Conservation (phyloP, 2,329 filamentous ascomycete species). For the Sphaerulina populicola region DNA sequence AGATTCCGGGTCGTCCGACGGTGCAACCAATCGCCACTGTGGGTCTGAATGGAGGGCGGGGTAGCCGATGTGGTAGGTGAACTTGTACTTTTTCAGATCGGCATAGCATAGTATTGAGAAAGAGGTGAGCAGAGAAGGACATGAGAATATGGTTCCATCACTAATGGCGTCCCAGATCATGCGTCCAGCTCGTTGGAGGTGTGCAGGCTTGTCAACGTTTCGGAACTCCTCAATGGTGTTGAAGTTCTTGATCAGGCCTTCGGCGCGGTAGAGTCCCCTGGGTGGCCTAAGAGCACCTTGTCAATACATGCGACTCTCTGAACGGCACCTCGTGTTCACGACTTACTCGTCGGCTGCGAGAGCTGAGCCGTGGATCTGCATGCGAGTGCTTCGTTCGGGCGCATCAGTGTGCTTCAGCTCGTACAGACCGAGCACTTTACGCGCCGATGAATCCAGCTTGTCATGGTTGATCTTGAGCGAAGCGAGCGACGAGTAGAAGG, state of each 20-base stretch:
- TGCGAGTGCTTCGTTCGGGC: constrained; percentile 69
- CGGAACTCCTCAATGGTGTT: constrained; percentile 94
- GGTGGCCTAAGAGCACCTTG: constrained; percentile 47
- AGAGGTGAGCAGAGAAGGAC: constrained; percentile 80
- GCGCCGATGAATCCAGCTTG: constrained; percentile 88
- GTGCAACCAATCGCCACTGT: constrained; percentile 58
- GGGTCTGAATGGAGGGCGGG: constrained; percentile 86
- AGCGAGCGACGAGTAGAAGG: constrained; percentile 90
- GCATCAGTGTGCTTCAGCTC: constrained; percentile 66
- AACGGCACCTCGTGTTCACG: background rate
- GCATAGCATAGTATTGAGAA: constrained; percentile 88
- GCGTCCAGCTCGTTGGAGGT: constrained; percentile 69
- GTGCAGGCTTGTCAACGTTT: constrained; percentile 66
- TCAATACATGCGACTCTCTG: background rate
- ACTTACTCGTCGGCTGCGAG: constrained; percentile 74
- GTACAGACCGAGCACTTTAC: constrained; percentile 78
- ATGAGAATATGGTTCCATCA: constrained; percentile 91
- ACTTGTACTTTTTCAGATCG: constrained; percentile 93
- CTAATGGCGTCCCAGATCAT: constrained; percentile 98
- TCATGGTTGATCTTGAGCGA: constrained; percentile 92
- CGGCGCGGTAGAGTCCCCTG: constrained; percentile 67
- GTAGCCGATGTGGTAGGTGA: constrained; percentile 97
- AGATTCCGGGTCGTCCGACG: constrained; percentile 27
- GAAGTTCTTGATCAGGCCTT: constrained; percentile 90
- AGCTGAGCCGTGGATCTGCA: constrained; percentile 84